phyloP scores from a whole-genome alignment of 208 protist genomes.

The Leptomonas pyrrhocoris region DNA sequence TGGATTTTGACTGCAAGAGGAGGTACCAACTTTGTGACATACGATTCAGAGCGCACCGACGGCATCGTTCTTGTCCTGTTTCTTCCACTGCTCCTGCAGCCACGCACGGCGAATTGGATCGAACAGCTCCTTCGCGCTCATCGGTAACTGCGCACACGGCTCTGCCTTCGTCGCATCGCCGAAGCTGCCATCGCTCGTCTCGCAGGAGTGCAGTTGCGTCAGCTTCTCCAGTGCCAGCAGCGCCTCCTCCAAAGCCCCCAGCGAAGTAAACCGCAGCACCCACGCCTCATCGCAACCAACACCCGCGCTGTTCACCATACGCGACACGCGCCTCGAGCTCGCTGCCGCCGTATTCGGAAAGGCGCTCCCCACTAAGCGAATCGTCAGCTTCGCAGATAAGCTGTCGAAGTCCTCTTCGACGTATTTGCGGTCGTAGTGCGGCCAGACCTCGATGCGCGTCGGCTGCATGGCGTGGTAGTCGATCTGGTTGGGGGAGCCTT shows the following conservation, averaged over 20 bases:
- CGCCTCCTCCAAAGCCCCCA: neutral
- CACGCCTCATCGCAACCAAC: neutral
- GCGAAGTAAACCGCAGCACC: conserved; percentile 7
- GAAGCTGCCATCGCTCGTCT: conserved; percentile 5
- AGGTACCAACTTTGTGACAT: no score
- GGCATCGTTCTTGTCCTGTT: neutral
- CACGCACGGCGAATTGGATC: neutral
- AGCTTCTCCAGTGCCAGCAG: conserved; percentile 1
- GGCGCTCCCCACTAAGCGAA: conserved; percentile 7
- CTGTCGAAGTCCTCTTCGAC: conserved; percentile 16
- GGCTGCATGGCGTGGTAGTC: conserved; percentile 7
- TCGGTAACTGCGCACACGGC: neutral
- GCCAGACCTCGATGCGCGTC: conserved; percentile 8
- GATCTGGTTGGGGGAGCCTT: conserved; percentile 2
- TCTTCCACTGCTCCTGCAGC: neutral
- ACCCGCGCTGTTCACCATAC: neutral
- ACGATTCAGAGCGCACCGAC: neutral
- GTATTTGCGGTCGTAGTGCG: conserved; percentile 7
- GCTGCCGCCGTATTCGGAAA: neutral
- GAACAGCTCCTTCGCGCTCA: neutral
- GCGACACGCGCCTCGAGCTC: neutral
- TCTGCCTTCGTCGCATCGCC: neutral
- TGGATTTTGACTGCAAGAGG: no score
- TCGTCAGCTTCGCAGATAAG: conserved; percentile 7
- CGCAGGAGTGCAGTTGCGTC: conserved; percentile 1